Base-by-base conservation (phyloP, 495 filamentous ascomycete species). In the Lasiosphaeria miniovina region DNA sequence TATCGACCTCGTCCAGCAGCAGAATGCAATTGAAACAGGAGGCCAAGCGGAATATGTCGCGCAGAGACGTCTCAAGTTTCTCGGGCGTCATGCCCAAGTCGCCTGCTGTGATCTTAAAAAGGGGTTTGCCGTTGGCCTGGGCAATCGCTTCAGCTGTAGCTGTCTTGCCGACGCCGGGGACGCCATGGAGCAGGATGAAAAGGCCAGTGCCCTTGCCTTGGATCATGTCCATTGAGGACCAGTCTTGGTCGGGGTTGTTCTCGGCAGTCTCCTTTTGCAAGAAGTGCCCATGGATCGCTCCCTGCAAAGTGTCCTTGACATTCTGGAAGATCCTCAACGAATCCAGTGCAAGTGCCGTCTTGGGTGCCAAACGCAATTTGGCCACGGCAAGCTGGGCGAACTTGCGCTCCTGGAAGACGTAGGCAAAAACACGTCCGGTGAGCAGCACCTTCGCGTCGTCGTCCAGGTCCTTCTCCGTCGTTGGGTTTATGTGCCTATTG, bases 121-220 rank as follows among this genome's bases (percentile, higher is more conserved):
- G 73, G 1, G 84, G 84, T 49, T 75, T 78, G 4, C 71, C 57
- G 35, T 76, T 74, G 24, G 74, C 64, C 63, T 80, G 76, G 0
- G 84, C 82, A 3, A 84, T 71, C 0, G 75, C 72, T 41, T 80
- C 78, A 2, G 83, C 84, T 0, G 84, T 87, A 0, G 80, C 70
- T 0, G 86, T 87, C 64, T 89, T 88, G 5, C 85, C 84, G 1
- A 80, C 77, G 0, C 84, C 86, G 0, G 86, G 84, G 0, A 70
- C 71, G 10, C 85, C 86, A 52, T 84, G 82, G 0, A 77, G 75
- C 63, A 79, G 56, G 40, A 77, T 65, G 8, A 85, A 75, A 0
- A 87, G 67, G 1, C 84, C 84, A 8, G 74, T 74, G 7, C 84
- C 85, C 63, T 86, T 85, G 51, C 78, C 77, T 54, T 71, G 68